Percentiles rank a stretch among this genome's conserved stretches.
Evolutionary conservation across 257 asterid species (phyloP).

Genomic region (Capsicum chinense): DNA sequence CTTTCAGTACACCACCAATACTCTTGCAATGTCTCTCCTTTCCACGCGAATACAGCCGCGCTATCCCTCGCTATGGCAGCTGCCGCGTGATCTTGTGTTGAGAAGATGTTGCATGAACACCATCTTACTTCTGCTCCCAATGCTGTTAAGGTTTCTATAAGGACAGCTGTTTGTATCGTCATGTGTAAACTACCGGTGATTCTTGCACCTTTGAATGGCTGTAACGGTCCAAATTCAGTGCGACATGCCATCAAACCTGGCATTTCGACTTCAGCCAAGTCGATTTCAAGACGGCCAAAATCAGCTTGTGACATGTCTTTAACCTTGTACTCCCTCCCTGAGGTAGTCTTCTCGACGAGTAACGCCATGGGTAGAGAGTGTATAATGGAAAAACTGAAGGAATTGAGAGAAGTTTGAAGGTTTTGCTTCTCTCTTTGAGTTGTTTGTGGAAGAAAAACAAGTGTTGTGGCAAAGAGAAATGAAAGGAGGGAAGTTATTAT

Average conservation of each 20-base stretch:
- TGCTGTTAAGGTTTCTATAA: conserved; percentile 77
- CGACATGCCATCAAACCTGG: conserved; percentile 82
- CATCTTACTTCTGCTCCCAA: conserved; percentile 86
- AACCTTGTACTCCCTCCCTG: conserved; percentile 89
- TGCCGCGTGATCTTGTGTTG: conserved; percentile 91
- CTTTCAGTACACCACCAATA: conserved; percentile 98
- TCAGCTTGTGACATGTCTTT: conserved; percentile 92
- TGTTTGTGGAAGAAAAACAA: conserved; percentile 24
- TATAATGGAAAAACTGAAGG: not conserved
- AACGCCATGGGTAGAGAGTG: conserved; percentile 58
- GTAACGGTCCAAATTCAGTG: conserved; percentile 69
- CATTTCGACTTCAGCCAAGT: conserved; percentile 90
- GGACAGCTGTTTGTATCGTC: conserved; percentile 87
- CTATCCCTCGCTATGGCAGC: conserved; percentile 87
- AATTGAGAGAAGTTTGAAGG: not conserved
- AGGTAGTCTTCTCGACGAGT: conserved; percentile 68
- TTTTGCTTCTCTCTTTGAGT: not conserved
- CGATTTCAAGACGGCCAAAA: conserved; percentile 85
- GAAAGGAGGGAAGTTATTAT: conserved; percentile 14
- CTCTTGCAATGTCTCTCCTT: conserved; percentile 68
- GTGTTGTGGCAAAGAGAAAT: conserved; percentile 29
- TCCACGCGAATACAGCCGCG: conserved; percentile 92
- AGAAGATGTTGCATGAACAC: conserved; percentile 92
- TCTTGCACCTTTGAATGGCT: conserved; percentile 77
- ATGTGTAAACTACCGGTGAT: conserved; percentile 86